phyloP scores from a whole-genome alignment of 2,329 filamentous ascomycete species.

The Fusarium temperatum region DNA sequence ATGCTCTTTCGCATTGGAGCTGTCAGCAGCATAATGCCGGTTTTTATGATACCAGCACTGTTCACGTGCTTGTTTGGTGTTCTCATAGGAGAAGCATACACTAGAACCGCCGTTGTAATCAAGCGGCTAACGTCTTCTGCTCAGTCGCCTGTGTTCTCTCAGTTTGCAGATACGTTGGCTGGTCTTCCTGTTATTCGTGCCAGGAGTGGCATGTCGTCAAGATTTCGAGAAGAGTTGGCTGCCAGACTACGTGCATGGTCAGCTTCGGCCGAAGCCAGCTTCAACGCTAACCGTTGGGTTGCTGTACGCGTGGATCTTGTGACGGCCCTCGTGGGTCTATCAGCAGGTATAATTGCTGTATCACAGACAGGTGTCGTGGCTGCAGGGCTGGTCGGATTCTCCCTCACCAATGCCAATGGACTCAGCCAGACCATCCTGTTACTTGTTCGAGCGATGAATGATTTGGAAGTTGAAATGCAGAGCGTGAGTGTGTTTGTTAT shows the following conservation, averaged over 20 bases:
- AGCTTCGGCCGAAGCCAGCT: constrained; percentile 58
- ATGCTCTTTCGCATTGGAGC: constrained; percentile 58
- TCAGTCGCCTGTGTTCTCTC: constrained; percentile 65
- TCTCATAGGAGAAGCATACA: constrained; percentile 60
- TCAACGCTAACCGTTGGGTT: constrained; percentile 67
- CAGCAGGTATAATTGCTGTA: constrained; percentile 62
- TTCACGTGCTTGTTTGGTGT: constrained; percentile 57
- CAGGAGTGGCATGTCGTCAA: constrained; percentile 56
- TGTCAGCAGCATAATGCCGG: constrained; percentile 61
- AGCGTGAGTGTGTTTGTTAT: constrained; percentile 52
- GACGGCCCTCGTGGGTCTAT: constrained; percentile 60
- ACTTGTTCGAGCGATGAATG: constrained; percentile 63
- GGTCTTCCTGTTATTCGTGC: constrained; percentile 63
- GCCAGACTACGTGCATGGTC: constrained; percentile 59
- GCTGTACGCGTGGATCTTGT: constrained; percentile 63
- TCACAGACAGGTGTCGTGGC: constrained; percentile 56
- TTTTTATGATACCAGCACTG: constrained; percentile 59
- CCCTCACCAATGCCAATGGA: constrained; percentile 64
- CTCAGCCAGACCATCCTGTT: constrained; percentile 61
- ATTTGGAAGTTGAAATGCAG: constrained; percentile 66
- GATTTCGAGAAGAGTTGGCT: constrained; percentile 60
- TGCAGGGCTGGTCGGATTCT: constrained; percentile 65
- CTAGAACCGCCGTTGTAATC: constrained; percentile 57
- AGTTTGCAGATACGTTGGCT: constrained; percentile 63
- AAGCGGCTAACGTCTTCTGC: constrained; percentile 57